These are phyloP conservation scores for Nigrospora sphaerica DNA, from an alignment of 2,329 filamentous ascomycete genomes.

Conservation along the genomic window DNA sequence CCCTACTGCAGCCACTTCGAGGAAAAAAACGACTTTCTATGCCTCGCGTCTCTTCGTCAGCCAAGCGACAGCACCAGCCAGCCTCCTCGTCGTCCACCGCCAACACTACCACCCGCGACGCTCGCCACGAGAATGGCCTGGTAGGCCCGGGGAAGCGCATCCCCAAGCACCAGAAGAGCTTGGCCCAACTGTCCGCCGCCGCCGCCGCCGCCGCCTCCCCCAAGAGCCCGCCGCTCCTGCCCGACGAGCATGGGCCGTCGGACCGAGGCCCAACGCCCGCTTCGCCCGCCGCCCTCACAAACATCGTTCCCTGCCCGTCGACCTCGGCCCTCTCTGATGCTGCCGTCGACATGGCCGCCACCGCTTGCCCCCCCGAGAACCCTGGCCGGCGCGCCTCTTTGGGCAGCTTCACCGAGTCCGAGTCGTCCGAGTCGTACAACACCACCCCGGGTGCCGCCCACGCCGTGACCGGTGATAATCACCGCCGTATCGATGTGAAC, in stretches of 20 bases:
- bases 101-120: slow-evolving; percentile 57
- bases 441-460: slow-evolving; percentile 26
- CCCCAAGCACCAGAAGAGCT: slow-evolving; percentile 34
- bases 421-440: slow-evolving; percentile 43
- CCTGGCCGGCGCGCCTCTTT: slow-evolving; percentile 36
- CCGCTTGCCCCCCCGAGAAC: slow-evolving; percentile 10
- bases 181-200: slow-evolving; percentile 32
- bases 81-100: slow-evolving; percentile 27
- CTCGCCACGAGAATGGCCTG: slow-evolving; percentile 80
- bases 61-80: slow-evolving; percentile 49
- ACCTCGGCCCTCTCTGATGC: slow-evolving; percentile 27
- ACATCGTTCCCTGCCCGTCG: slow-evolving; percentile 22
- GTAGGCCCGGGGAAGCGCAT: slow-evolving; percentile 68
- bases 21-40: slow-evolving; percentile 35
- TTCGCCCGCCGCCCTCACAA: slow-evolving; percentile 7
- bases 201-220: slow-evolving; percentile 13
- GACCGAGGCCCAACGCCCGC: not conserved
- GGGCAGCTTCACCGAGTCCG: slow-evolving; percentile 47
- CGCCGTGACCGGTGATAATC: slow-evolving; percentile 36
- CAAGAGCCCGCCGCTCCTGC: slow-evolving; percentile 15
- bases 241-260: slow-evolving; percentile 1
- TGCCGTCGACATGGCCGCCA: slow-evolving; percentile 30
- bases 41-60: slow-evolving; percentile 52
- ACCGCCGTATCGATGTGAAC: slow-evolving; percentile 65
- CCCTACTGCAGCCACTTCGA: not conserved